Percentiles rank a stretch among this genome's conserved stretches.
Conservation (phyloP, 148 eudicot species). For the Persicaria tinctoria region DNA sequence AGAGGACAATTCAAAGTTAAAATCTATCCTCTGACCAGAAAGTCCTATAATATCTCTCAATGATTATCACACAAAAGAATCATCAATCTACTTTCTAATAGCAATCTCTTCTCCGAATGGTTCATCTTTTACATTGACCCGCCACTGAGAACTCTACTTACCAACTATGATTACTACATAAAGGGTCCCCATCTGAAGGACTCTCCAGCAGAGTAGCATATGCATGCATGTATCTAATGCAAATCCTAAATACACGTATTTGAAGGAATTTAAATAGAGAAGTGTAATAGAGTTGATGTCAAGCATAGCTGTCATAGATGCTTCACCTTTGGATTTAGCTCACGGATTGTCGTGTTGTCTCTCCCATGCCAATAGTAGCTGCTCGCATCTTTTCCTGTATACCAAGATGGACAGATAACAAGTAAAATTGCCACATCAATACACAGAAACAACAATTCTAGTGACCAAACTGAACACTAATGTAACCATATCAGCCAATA, state of each 20-base stretch:
- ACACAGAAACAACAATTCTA: neutral
- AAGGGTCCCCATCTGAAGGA: neutral
- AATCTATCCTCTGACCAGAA: neutral
- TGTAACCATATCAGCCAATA: neutral
- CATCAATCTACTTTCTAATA: neutral
- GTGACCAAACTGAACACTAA: neutral
- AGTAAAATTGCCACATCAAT: neutral
- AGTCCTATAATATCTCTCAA: neutral
- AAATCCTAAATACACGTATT: neutral
- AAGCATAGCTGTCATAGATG: conserved; percentile 1
- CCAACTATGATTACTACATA: neutral
- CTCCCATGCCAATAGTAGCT: conserved; percentile 98
- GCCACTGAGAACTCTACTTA: neutral
- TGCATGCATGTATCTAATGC: neutral
- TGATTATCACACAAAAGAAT: neutral
- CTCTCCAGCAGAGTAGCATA: neutral
- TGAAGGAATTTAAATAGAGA: neutral
- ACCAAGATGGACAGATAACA: conserved; percentile 2
- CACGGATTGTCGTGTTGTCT: conserved; percentile 56
- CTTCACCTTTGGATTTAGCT: conserved; percentile 83
- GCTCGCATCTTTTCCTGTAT: conserved; percentile 52
- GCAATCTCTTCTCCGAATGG: neutral
- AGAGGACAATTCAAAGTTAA: neutral
- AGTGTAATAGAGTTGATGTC: neutral
- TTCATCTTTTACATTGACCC: neutral